phyloP scores from a whole-genome alignment of 2,329 filamentous ascomycete genomes.

The Septoria petroselini region DNA sequence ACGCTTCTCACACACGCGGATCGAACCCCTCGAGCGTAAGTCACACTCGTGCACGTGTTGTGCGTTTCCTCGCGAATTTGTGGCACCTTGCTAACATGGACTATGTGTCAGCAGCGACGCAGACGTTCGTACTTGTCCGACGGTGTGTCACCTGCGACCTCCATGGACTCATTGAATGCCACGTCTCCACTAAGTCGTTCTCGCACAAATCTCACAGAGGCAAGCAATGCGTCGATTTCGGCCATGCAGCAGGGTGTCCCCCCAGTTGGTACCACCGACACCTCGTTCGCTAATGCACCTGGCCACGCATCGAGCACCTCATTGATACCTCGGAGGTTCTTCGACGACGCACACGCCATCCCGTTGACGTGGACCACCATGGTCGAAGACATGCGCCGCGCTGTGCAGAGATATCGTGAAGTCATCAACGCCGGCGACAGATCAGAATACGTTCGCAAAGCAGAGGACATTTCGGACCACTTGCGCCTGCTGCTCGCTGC shows the following conservation, averaged over 20 bases:
- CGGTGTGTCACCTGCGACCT: conserved; percentile 78
- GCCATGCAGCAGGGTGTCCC: conserved; percentile 45
- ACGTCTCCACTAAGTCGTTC: conserved; percentile 59
- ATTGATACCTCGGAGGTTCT: conserved; percentile 74
- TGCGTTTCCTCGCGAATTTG: conserved; percentile 23
- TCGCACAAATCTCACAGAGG: conserved; percentile 51
- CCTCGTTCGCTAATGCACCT: conserved; percentile 54
- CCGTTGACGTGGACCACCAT: conserved; percentile 85
- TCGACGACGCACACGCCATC: conserved; percentile 78
- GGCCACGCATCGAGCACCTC: conserved; percentile 36
- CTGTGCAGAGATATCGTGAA: conserved; percentile 85
- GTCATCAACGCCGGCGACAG: conserved; percentile 80
- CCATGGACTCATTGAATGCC: conserved; percentile 84
- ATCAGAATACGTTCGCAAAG: conserved; percentile 85
- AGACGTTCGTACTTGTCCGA: conserved; percentile 66
- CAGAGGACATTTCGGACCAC: conserved; percentile 98
- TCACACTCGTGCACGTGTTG: conserved; percentile 30
- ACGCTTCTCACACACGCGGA: conserved; percentile 66
- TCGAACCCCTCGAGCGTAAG: conserved; percentile 68
- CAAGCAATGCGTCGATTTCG: conserved; percentile 51
- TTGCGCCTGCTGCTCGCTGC: conserved; percentile 89
- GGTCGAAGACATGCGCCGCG: conserved; percentile 86
- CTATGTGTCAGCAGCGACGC: conserved; percentile 52
- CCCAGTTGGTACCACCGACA: conserved; percentile 51
- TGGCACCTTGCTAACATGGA: conserved; percentile 29